A percentile compares a stretch with the other conserved stretches of the same genome.
These are phyloP conservation scores for Trichoderma sp. DNA, from an alignment of 2,329 filamentous ascomycete genomes.

Conservation along the genomic window DNA sequence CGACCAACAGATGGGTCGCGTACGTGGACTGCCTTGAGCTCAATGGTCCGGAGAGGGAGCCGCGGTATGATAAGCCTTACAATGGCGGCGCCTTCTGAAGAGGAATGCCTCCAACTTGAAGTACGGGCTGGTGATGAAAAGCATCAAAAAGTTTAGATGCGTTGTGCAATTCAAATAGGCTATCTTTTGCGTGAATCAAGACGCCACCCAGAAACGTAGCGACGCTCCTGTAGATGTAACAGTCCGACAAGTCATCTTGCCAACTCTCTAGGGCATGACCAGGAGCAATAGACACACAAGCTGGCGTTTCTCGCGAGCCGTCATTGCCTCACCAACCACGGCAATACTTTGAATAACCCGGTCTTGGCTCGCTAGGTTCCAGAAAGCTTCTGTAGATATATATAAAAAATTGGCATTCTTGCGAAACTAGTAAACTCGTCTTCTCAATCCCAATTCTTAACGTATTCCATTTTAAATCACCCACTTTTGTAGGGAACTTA, in stretches of 20 bases:
- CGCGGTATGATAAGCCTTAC: constrained; percentile 2
- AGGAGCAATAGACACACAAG: too few species aligned
- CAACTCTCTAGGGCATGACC: too few species aligned
- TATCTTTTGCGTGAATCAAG: background rate
- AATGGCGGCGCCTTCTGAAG: background rate
- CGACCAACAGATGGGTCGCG: background rate
- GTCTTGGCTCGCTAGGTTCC: too few species aligned
- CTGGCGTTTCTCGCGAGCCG: too few species aligned
- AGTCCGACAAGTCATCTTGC: too few species aligned
- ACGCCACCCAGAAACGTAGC: background rate
- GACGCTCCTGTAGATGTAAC: too few species aligned
- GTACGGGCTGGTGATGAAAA: background rate
- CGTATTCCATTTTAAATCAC: background rate
- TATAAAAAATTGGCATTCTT: background rate
- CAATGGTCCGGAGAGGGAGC: background rate
- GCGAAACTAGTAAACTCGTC: background rate
- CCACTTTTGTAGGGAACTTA: background rate
- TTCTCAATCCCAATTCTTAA: background rate
- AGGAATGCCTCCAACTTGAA: background rate
- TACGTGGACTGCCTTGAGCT: constrained; percentile 1
- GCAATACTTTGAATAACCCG: too few species aligned
- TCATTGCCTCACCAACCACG: too few species aligned
- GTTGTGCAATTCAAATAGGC: background rate
- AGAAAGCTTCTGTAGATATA: background rate
- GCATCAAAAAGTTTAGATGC: background rate